phyloP scores from a whole-genome alignment of 306 rosid species.

The Geum urbanum region DNA sequence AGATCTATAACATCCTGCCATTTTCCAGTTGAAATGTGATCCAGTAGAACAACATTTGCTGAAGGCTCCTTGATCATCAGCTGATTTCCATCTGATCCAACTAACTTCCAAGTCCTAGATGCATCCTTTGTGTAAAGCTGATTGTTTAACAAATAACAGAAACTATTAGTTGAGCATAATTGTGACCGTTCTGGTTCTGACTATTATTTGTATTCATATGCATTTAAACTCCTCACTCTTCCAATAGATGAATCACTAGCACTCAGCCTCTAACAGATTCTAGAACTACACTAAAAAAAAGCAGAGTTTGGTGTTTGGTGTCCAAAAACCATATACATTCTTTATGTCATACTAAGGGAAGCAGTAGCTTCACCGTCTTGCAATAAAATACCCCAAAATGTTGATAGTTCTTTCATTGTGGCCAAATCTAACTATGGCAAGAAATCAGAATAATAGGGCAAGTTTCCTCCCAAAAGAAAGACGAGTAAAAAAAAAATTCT shows the following conservation, averaged over 20 bases:
- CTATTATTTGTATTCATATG: background rate
- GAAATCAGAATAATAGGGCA: background rate
- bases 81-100: constrained; percentile 58
- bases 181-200: background rate
- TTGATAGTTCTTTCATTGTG: background rate
- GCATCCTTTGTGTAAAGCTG: constrained; percentile 84
- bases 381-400: background rate
- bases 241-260: background rate
- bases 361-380: background rate
- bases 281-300: background rate
- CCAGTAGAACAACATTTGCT: constrained; percentile 73
- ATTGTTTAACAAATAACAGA: constrained; percentile 25
- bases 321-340: background rate
- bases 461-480: background rate
- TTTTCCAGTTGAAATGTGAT: constrained; percentile 70
- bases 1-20: constrained; percentile 78
- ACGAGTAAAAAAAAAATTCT: background rate
- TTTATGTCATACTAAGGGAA: background rate
- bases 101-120: constrained; percentile 76
- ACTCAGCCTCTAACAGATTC: background rate
- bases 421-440: background rate
- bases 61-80: constrained; percentile 71
- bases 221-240: background rate
- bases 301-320: too few relatives aligned
- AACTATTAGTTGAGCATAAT: background rate